Base-by-base conservation (phyloP, 23 red algal genomes). In the Agarophyton chilense region DNA sequence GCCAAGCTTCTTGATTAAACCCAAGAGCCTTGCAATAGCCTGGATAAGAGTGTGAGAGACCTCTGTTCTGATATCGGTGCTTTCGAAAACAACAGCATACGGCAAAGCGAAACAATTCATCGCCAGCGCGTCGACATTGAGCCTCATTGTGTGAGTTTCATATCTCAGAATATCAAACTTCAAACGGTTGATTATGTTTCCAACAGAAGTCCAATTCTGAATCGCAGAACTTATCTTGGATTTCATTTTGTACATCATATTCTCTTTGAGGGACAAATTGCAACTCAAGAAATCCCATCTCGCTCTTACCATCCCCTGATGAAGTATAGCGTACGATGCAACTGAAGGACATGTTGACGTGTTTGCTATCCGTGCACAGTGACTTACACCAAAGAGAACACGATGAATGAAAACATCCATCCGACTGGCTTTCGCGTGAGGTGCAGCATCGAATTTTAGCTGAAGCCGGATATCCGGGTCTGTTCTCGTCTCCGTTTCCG, bases 391-490 rank as follows among this genome's bases (percentile, higher is more conserved):
- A 54, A 89, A 50, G 54, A 74, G 72, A 79, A 89, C 31, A 18
- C 85, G 51, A 12, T 61, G n/a, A 36, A 78, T 57, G 12, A 65
- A 56, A 34, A 89, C 66, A 61, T 89, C 43, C 51, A 65, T 71
- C 72, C 78, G 85, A 25, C 74, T 77, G 51, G 39, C 72, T 34
- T 67, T 40, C 12, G 58, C 85, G 16, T 78, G 33, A 32, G 77
- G 50, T 62, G 73, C 78, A 12, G 71, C 39, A 64, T 68, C 22
- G 18, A 89, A 55, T 34, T 77, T 77, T 49, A 89, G 49, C 53
- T 89, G 85, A 49, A 89, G 28, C 14, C 85, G 85, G 62, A 89
- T 89, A 56, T 79, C 85, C 14, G 85, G 73, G 31, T 89, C 85
- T 32, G 33, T 7, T 52, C 14, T 73, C 31, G 0, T 74, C 43